A percentile compares a stretch with the other conserved stretches of the same genome.
Evolutionary conservation across 179 eudicot genomes (phyloP).

Genomic region (Drosera spatulata): DNA sequence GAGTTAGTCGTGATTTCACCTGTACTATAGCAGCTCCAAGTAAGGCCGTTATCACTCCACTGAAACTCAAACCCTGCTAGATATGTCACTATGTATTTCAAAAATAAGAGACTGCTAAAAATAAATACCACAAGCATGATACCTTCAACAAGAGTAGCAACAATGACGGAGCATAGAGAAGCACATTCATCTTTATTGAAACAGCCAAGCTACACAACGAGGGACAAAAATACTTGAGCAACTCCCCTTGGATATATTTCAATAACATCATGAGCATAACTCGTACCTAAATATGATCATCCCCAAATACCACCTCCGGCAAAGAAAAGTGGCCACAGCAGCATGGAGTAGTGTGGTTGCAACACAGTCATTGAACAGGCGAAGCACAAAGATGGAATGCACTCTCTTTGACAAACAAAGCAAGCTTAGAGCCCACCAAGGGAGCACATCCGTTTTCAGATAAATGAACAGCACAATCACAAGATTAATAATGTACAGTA

Average conservation of each 20-base stretch:
- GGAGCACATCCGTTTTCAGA: constrained; percentile 82
- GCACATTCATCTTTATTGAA: constrained; percentile 96
- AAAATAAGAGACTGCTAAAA: background rate
- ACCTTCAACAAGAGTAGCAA: constrained; percentile 86
- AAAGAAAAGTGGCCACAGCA: constrained; percentile 55
- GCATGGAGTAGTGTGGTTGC: constrained; percentile 85
- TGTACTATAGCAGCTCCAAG: constrained; percentile 88
- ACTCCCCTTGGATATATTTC: constrained; percentile 2
- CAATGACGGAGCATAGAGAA: constrained; percentile 89
- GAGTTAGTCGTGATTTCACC: constrained; percentile 30
- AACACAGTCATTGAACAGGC: constrained; percentile 90
- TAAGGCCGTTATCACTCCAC: constrained; percentile 72
- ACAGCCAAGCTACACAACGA: constrained; percentile 69
- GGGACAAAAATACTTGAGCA: constrained; percentile 9
- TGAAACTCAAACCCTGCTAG: constrained; percentile 69
- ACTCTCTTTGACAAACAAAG: constrained; percentile 81
- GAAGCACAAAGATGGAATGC: constrained; percentile 91
- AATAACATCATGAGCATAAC: background rate
- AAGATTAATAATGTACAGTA: constrained; percentile 72
- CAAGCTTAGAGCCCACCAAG: constrained; percentile 97
- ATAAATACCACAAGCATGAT: constrained; percentile 4
- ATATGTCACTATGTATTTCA: constrained; percentile 5
- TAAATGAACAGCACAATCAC: constrained; percentile 68
- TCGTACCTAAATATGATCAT: constrained; percentile 77
- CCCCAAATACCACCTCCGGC: constrained; percentile 72